phyloP scores from a whole-genome alignment of 192 early-diverging fungal species.

The Mortierella hygrophila region DNA sequence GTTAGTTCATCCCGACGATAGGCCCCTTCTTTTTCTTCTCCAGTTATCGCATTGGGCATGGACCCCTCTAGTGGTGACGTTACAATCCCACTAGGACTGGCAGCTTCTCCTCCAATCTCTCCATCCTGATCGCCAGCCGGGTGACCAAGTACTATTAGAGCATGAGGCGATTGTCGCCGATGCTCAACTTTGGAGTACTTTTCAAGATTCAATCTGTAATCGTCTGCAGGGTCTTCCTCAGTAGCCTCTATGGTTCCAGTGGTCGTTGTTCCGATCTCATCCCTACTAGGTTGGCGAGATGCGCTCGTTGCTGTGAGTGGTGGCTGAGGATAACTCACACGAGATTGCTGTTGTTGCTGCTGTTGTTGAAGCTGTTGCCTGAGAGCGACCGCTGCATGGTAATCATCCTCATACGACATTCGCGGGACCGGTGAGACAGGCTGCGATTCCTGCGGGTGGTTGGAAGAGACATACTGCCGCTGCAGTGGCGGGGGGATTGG shows the following conservation, averaged over 20 bases:
- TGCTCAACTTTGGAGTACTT: slow-evolving; percentile 22
- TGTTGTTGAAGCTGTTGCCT: not conserved
- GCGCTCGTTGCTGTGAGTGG: not conserved
- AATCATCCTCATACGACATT: not conserved
- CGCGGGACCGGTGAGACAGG: not conserved
- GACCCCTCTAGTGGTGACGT: not conserved
- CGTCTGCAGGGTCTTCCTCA: not conserved
- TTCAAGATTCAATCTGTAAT: not conserved
- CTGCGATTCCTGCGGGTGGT: not conserved
- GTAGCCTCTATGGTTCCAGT: not conserved
- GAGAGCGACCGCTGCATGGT: not conserved
- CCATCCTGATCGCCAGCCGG: not conserved
- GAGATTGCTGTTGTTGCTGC: slow-evolving; percentile 4
- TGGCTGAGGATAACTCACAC: not conserved
- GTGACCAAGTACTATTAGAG: not conserved
- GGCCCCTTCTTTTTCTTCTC: not conserved
- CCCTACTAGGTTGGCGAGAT: not conserved
- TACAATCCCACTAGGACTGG: not conserved
- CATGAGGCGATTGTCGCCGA: slow-evolving; percentile 31
- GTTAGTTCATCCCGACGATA: not conserved
- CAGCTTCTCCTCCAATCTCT: not conserved
- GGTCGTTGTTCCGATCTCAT: not conserved
- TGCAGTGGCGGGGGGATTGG: not conserved
- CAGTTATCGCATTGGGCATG: not conserved
- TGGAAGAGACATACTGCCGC: not conserved